Evolutionary conservation across 768 basidiomycete species (phyloP), one percentile per base, ranked within the genome.

Genomic region (Termitomyces sp.): DNA sequence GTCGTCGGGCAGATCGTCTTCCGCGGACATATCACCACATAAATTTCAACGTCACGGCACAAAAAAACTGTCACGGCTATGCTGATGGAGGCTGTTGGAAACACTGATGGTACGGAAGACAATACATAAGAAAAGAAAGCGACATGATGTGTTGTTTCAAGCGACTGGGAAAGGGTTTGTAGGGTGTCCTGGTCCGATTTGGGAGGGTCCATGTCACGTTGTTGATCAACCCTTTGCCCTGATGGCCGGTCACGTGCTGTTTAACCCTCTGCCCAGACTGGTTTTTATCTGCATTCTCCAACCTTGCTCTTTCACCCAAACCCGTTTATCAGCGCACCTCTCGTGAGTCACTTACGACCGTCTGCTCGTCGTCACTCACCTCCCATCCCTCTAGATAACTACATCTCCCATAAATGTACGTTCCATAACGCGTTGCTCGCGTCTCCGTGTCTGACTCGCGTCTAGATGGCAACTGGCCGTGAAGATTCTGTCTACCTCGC

Each of bases 401-500:
- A 54, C 66, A 58, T 14, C 59, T 60, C 57, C 58, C 61, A 62
- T 55, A 44, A 79, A 67, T 69, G 84, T 87, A 72, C 70, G 80
- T 65, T 34, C 56, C 43, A 63, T 34, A 59, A 71, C 74, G 74
- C 71, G 73, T 74, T 60, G 45, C 51, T 24, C 62, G 64, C 61
- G 56, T 58, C 53, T 56, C 72, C 65, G 40, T 63, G 54, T 56
- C 58, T 69, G 69, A 62, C 63, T 40, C 65, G 55, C 68, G 60
- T 56, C 34, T 17, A 90, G 88, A 90, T 90, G 90, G 72, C 85
- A 70, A 87, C 88, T 69, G 77, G 83, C 71, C 92, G 93, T 70
- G 93, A 95, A 85, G 92, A 95, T 75, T 93, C 89, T 66, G 95
- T 98, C 76, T 98, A 98, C 84, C 94, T 97, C 77, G 95, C 96